Evolutionary conservation across 225 moss, liverwort and hornwort genomes (phyloP), one percentile per base, ranked within the genome.

Genomic region (Bryoerythrophyllum caledonicum): DNA sequence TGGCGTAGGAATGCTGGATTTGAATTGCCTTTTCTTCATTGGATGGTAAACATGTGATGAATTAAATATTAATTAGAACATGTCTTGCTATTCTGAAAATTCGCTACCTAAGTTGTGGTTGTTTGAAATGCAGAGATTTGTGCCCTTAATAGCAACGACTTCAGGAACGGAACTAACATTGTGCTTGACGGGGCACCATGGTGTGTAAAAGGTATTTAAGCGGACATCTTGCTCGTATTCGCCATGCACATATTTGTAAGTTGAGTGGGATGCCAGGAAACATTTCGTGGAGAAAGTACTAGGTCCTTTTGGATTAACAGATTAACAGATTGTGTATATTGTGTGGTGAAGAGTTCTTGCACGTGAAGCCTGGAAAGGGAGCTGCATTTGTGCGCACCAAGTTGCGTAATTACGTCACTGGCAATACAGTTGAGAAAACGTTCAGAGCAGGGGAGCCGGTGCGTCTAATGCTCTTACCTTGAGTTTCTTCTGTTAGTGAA

Each of bases 361-460:
- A 99, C 75, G 97, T 99, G 79, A 99, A 99, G 77, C 97, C 97
- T 65, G 97, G 97, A 64, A 99, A 99, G 78, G 97, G 97, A 68
- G 99, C 99, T 51, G 99, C 99, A 14, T 99, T 95, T 82, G 99
- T 99, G 73, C 91, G 99, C 73, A 99, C 99, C 27, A 99, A 95
- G 82, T 72, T 99, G 77, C 91, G 78, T 75, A 99, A 99, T 78
- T 95, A 93, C 71, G 68, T 95, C 59, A 90, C 93, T 2, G 95
- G 95, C 48, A 95, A 90, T 80, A 99, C 95, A n/a, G 93, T 99
- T 60, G 99, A 99, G 13, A 87, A 77, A 72, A 99, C 99, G 24
- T 99, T 99, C 74, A 82, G 97, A 82, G 99, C 99, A 61, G 99
- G 95, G 53, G 99, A 99, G 73, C 87, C 83, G 86, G 99, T 95